A percentile compares a stretch with the other conserved stretches of the same genome.
These are phyloP conservation scores for Jasminum sambac DNA, from an alignment of 257 asterid genomes.

Conservation along the genomic window DNA sequence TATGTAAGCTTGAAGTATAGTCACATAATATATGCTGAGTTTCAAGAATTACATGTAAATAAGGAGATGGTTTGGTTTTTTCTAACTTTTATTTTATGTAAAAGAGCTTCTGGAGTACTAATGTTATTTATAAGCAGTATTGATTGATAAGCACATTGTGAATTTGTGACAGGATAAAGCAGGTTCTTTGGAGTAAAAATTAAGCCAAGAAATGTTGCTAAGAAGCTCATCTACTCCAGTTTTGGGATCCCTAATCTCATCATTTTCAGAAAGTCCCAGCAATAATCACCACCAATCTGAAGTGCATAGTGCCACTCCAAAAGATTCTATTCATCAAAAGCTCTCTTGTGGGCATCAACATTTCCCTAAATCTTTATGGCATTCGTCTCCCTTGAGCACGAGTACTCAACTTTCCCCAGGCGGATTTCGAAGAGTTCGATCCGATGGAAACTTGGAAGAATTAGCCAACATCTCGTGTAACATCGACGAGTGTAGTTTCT, in stretches of 20 bases:
- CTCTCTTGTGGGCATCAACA: conserved; percentile 40
- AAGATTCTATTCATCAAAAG: conserved; percentile 37
- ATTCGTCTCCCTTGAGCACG: conserved; percentile 43
- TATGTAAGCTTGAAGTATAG: too few species aligned
- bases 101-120: too few species aligned
- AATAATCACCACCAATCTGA: conserved; percentile 42
- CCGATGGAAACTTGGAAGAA: conserved; percentile 74
- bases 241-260: conserved; percentile 67
- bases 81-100: too few species aligned
- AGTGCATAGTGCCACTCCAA: conserved; percentile 33
- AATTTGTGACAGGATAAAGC: neutral
- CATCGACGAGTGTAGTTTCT: conserved; percentile 47
- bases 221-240: conserved; percentile 92
- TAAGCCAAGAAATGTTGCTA: conserved; percentile 47
- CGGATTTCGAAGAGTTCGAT: conserved; percentile 63
- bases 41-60: too few species aligned
- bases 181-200: conserved; percentile 4
- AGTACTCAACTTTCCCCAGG: neutral
- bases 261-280: conserved; percentile 55
- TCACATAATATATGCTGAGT: too few species aligned
- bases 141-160: too few species aligned
- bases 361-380: conserved; percentile 30
- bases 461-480: conserved; percentile 33
- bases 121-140: too few species aligned
- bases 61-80: too few species aligned